Conservation (phyloP, 2,329 filamentous ascomycete genomes). For the Elsinoe batatas region DNA sequence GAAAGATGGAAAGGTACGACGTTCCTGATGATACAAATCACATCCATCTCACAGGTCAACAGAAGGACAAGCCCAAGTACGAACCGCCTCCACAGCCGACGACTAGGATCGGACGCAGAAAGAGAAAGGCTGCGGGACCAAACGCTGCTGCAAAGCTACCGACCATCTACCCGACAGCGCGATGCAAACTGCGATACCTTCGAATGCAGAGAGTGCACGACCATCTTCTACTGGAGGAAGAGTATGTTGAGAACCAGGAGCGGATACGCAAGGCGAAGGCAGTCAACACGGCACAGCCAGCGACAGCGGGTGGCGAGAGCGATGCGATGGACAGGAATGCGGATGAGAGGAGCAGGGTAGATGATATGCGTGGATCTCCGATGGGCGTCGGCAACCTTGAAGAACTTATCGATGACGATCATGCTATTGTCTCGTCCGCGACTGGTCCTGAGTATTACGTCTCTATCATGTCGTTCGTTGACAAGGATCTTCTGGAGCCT, state of each 20-base stretch:
- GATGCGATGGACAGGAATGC: constrained; percentile 81
- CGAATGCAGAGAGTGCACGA: constrained; percentile 99
- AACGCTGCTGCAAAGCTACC: constrained; percentile 94
- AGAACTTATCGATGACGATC: constrained; percentile 98
- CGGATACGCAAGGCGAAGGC: constrained; percentile 86
- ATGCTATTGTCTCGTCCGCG: constrained; percentile 94
- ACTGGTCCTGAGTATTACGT: constrained; percentile 98
- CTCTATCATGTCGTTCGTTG: constrained; percentile 99
- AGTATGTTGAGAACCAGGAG: constrained; percentile 99
- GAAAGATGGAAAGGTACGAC: constrained; percentile 54
- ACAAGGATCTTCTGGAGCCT: constrained; percentile 95
- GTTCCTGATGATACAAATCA: neutral
- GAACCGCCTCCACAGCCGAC: constrained; percentile 95
- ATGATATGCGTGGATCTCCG: constrained; percentile 96
- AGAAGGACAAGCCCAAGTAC: constrained; percentile 99
- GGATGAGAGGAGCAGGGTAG: constrained; percentile 86
- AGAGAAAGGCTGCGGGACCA: constrained; percentile 88
- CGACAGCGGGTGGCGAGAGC: constrained; percentile 50
- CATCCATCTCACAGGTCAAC: constrained; percentile 15
- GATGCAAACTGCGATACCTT: constrained; percentile 93
- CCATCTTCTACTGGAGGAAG: constrained; percentile 90
- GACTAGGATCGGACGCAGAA: constrained; percentile 94
- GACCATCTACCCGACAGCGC: constrained; percentile 83
- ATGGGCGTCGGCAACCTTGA: constrained; percentile 98
- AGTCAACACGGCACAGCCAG: constrained; percentile 56